These are phyloP conservation scores for Xylaria acuta DNA, from an alignment of 495 filamentous ascomycete species.

Conservation along the genomic window DNA sequence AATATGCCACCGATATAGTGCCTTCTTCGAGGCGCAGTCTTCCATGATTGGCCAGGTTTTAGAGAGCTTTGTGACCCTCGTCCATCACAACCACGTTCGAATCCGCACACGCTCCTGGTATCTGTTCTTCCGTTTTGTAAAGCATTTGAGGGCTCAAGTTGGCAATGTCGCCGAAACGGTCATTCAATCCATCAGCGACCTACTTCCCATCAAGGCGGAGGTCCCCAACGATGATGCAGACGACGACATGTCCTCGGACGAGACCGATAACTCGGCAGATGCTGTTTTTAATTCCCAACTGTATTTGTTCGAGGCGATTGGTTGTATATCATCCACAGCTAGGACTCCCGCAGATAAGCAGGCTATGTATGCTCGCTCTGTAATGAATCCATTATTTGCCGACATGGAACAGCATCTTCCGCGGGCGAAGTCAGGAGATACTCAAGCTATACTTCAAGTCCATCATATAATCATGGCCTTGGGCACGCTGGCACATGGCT, in stretches of 20 bases:
- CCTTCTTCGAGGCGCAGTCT: constrained; percentile 87
- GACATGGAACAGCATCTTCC: constrained; percentile 82
- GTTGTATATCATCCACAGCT: constrained; percentile 81
- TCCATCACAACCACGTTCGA: constrained; percentile 83
- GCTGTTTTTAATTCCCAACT: constrained; percentile 89
- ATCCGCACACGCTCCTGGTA: constrained; percentile 95
- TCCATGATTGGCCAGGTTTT: constrained; percentile 80
- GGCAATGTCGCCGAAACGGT: constrained; percentile 89
- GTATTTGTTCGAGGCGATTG: constrained; percentile 92
- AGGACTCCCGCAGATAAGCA: constrained; percentile 81
- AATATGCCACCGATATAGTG: constrained; percentile 89
- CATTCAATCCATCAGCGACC: constrained; percentile 85
- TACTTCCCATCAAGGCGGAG: constrained; percentile 90
- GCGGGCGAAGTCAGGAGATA: constrained; percentile 77
- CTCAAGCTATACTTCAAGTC: constrained; percentile 81
- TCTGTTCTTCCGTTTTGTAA: constrained; percentile 91
- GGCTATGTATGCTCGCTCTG: constrained; percentile 79
- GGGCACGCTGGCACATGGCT: constrained; percentile 87
- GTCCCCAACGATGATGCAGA: constrained; percentile 75
- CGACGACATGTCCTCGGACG: constrained; percentile 92
- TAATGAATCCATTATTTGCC: constrained; percentile 82
- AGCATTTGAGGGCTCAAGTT: constrained; percentile 79
- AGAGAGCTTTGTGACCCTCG: constrained; percentile 89
- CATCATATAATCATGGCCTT: constrained; percentile 97
- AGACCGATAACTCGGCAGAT: constrained; percentile 85